Conservation (phyloP, 805 yeast species). For the Zygosaccharomyces gambellarensis region DNA sequence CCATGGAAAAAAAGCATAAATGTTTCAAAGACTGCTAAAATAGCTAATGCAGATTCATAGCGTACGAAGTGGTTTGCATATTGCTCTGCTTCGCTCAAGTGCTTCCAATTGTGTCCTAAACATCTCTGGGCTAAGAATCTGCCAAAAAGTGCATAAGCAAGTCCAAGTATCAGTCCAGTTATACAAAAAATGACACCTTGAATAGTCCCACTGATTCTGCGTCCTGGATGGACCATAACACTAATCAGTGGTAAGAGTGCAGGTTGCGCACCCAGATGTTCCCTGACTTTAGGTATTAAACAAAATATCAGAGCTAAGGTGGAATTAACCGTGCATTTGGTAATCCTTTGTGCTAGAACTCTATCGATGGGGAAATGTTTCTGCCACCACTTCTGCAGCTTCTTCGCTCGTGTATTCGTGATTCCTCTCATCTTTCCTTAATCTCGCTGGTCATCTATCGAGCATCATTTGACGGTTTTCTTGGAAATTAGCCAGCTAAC, state of each 20-base stretch:
- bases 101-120: conserved; percentile 28
- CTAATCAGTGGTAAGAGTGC: conserved; percentile 44
- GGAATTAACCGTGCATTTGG: conserved; percentile 37
- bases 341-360: conserved; percentile 36
- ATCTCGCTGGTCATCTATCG: not conserved
- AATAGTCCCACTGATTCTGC: conserved; percentile 45
- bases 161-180: conserved; percentile 41
- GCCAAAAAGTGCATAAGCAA: conserved; percentile 40
- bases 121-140: conserved; percentile 41
- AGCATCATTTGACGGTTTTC: not conserved
- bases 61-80: conserved; percentile 28
- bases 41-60: conserved; percentile 39
- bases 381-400: conserved; percentile 10
- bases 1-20: conserved; percentile 47
- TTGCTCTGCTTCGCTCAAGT: conserved; percentile 32
- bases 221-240: conserved; percentile 47
- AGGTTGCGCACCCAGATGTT: conserved; percentile 38
- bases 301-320: conserved; percentile 42
- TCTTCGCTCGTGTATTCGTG: conserved; percentile 1
- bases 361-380: conserved; percentile 32
- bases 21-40: conserved; percentile 42
- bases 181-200: conserved; percentile 40
- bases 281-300: conserved; percentile 36
- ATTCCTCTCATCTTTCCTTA: not conserved
- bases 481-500: not conserved